phyloP scores from a whole-genome alignment of 2,329 filamentous ascomycete genomes.

The Beauveria rudraprayagi region DNA sequence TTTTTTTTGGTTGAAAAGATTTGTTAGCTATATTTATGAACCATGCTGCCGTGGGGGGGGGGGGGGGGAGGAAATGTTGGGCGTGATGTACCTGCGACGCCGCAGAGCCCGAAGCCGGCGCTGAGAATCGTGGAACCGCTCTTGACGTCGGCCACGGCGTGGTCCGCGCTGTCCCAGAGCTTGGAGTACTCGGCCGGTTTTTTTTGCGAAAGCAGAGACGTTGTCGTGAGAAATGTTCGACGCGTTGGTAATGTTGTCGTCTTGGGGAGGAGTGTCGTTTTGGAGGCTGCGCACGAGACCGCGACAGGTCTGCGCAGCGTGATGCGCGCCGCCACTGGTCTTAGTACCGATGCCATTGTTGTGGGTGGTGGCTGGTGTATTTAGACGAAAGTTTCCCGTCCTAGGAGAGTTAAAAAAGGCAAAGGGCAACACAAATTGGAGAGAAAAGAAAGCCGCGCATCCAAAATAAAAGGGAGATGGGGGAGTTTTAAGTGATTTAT shows the following conservation, averaged over 20 bases:
- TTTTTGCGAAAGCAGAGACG: background rate
- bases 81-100: conserved; percentile 50
- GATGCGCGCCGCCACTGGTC: background rate
- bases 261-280: background rate
- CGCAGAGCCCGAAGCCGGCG: conserved; percentile 76
- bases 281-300: background rate
- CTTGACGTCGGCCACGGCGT: conserved; percentile 61
- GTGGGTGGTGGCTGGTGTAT: background rate
- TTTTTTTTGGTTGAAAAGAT: conserved; percentile 17
- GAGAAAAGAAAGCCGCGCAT: no score
- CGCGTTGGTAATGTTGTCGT: background rate
- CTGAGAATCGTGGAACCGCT: conserved; percentile 65
- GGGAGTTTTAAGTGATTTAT: background rate
- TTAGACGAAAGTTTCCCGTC: background rate
- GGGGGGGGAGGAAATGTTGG: no score
- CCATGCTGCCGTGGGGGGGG: background rate
- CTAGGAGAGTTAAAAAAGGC: background rate
- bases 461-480: background rate
- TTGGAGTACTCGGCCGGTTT: conserved; percentile 29
- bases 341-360: conserved; percentile 1
- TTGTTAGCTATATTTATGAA: background rate
- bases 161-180: conserved; percentile 49
- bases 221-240: background rate
- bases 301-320: background rate
- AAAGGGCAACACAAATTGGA: background rate